Evolutionary conservation across 768 basidiomycete genomes (phyloP).

Genomic region (Russula emetica): DNA sequence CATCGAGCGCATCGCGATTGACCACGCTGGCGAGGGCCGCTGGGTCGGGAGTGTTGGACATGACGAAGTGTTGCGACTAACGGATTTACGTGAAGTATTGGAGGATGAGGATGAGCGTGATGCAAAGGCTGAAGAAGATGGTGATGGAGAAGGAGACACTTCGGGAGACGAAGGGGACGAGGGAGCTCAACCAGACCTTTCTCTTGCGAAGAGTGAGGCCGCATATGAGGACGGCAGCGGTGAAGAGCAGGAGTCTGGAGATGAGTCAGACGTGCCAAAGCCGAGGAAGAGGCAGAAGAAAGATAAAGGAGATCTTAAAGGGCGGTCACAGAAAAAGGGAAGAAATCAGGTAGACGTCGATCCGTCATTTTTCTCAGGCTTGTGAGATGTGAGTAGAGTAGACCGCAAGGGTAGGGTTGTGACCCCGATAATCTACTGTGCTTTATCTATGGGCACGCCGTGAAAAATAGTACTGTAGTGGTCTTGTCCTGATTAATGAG

Average conservation of each 20-base stretch:
- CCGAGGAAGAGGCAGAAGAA: conserved; percentile 55
- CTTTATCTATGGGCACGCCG: background rate
- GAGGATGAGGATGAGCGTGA: conserved; percentile 46
- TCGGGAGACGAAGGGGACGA: conserved; percentile 31
- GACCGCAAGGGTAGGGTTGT: background rate
- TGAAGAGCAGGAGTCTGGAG: conserved; percentile 16
- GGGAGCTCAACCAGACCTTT: background rate
- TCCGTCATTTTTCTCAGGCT: conserved; percentile 61
- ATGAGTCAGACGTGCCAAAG: conserved; percentile 34
- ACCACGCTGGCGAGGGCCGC: conserved; percentile 51
- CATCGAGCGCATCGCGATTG: conserved; percentile 78
- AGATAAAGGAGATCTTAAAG: conserved; percentile 45
- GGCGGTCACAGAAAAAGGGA: conserved; percentile 52
- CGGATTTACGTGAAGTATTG: conserved; percentile 77
- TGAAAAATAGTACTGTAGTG: background rate
- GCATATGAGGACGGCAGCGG: conserved; percentile 23
- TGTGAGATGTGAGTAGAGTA: conserved; percentile 36
- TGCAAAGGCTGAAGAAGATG: conserved; percentile 29
- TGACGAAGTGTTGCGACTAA: conserved; percentile 80
- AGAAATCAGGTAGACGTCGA: conserved; percentile 55
- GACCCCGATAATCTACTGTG: background rate
- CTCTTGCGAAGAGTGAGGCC: conserved; percentile 21
- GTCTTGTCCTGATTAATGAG: background rate
- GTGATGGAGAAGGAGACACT: conserved; percentile 26
- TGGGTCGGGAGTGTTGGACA: conserved; percentile 95